These are phyloP conservation scores for Gossypium thurberi DNA, from an alignment of 345 rosid genomes.

Conservation along the genomic window DNA sequence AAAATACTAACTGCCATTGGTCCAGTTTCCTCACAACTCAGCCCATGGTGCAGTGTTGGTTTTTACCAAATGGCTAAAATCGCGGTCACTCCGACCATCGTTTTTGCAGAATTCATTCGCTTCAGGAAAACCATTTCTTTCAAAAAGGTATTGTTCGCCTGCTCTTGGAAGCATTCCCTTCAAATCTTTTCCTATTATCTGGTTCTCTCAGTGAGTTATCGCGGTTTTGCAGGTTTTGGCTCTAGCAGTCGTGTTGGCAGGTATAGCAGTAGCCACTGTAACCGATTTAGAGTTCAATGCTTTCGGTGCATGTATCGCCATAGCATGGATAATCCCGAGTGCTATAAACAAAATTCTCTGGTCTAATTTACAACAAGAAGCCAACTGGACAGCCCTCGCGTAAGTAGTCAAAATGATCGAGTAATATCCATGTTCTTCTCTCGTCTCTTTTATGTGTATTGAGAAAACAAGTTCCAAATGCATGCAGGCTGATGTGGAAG, in stretches of 20 bases:
- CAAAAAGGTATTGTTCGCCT: constrained; percentile 37
- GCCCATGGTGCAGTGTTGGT: constrained; percentile 57
- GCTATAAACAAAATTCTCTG: constrained; percentile 83
- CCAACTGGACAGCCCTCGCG: constrained; percentile 96
- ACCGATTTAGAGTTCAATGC: constrained; percentile 79
- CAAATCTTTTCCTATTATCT: background rate
- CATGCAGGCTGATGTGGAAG: constrained; percentile 90
- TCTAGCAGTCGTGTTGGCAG: constrained; percentile 60
- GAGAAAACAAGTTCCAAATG: background rate
- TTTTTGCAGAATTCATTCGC: constrained; percentile 69
- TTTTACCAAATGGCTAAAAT: constrained; percentile 98
- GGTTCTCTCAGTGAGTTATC: background rate
- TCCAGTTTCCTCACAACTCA: constrained; percentile 16
- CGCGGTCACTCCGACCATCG: constrained; percentile 93
- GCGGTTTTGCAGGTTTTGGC: constrained; percentile 54
- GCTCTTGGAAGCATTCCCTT: background rate
- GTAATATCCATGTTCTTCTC: background rate
- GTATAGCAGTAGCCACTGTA: constrained; percentile 85
- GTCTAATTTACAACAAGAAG: constrained; percentile 86
- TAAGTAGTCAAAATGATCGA: constrained; percentile 20
- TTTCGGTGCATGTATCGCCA: constrained; percentile 73
- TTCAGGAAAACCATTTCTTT: constrained; percentile 57
- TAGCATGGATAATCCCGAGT: constrained; percentile 88
- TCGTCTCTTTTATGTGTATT: background rate
- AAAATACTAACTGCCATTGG: background rate